Conservation (phyloP, 164 flowering plant genomes). For the Chimonanthus praecox region DNA sequence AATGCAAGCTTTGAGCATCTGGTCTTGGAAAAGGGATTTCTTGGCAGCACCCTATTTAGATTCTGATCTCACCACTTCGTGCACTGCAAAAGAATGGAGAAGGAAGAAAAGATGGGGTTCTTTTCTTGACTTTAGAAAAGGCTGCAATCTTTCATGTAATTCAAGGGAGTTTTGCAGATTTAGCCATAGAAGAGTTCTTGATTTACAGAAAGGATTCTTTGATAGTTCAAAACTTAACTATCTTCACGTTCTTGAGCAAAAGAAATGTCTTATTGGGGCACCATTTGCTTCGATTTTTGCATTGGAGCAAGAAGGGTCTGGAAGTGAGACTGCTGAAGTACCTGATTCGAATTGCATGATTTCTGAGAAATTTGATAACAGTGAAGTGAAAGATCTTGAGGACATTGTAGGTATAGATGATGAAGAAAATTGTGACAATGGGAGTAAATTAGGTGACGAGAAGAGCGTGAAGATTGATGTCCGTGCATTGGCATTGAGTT, state of each 20-base stretch:
- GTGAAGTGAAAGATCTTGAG: conserved; percentile 8
- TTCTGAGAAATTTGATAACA: conserved; percentile 9
- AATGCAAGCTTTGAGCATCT: conserved; percentile 56
- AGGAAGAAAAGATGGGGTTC: conserved; percentile 23
- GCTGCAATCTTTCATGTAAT: conserved; percentile 13
- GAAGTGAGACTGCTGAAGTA: conserved; percentile 22
- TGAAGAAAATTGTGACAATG: conserved; percentile 3
- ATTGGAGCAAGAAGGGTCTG: conserved; percentile 36
- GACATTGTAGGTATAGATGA: conserved; percentile 11
- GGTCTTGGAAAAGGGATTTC: conserved; percentile 32
- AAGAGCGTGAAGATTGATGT: conserved; percentile 52
- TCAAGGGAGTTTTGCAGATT: conserved; percentile 12
- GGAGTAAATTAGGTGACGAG: conserved; percentile 17
- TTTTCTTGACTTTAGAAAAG: neutral
- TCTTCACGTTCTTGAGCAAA: conserved; percentile 17
- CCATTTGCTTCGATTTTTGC: conserved; percentile 31
- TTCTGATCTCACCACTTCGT: conserved; percentile 23
- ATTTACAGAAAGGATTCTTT: conserved; percentile 15
- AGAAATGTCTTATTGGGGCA: conserved; percentile 15
- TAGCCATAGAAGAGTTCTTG: conserved; percentile 11
- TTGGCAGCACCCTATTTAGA: conserved; percentile 30
- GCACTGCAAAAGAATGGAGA: conserved; percentile 16
- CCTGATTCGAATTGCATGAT: conserved; percentile 15
- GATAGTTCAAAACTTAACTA: conserved; percentile 16
- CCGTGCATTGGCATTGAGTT: conserved; percentile 49